A percentile compares a stretch with the other conserved stretches of the same genome.
Evolutionary conservation across 495 filamentous ascomycete species (phyloP).

Genomic region (Xylaria curta): DNA sequence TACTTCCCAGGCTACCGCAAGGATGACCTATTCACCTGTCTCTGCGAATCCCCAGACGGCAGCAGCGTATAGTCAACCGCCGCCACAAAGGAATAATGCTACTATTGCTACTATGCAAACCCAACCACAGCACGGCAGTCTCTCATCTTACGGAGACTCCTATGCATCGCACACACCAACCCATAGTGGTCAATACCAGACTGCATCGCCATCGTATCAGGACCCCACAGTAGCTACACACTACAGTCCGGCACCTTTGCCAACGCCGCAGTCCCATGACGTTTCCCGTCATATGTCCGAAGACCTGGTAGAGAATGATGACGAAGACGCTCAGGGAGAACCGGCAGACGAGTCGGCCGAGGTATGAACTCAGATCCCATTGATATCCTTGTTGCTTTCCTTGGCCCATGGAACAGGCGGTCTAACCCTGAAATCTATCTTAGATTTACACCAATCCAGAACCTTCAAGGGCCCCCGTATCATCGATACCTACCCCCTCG

Average conservation of each 20-base stretch:
- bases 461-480: slow-evolving; percentile 28
- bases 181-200: slow-evolving; percentile 35
- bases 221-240: slow-evolving; percentile 35
- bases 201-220: slow-evolving; percentile 34
- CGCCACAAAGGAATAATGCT: slow-evolving; percentile 41
- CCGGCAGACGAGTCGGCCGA: slow-evolving; percentile 42
- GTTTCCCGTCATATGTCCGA: slow-evolving; percentile 35
- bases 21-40: slow-evolving; percentile 38
- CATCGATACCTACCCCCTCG: slow-evolving; percentile 39
- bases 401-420: neutral
- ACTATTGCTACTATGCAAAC: slow-evolving; percentile 44
- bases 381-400: neutral
- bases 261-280: slow-evolving; percentile 34
- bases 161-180: slow-evolving; percentile 37
- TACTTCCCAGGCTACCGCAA: slow-evolving; percentile 31
- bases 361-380: slow-evolving; percentile 28
- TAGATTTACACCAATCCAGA: slow-evolving; percentile 39
- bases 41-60: slow-evolving; percentile 33
- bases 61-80: slow-evolving; percentile 26
- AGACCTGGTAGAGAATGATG: slow-evolving; percentile 31
- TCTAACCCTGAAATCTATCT: slow-evolving; percentile 4
- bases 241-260: slow-evolving; percentile 38
- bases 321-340: slow-evolving; percentile 41
- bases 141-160: slow-evolving; percentile 37
- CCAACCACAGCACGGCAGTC: slow-evolving; percentile 38